phyloP scores from a whole-genome alignment of 2,329 filamentous ascomycete species.

The Botryosphaeria dothidea region DNA sequence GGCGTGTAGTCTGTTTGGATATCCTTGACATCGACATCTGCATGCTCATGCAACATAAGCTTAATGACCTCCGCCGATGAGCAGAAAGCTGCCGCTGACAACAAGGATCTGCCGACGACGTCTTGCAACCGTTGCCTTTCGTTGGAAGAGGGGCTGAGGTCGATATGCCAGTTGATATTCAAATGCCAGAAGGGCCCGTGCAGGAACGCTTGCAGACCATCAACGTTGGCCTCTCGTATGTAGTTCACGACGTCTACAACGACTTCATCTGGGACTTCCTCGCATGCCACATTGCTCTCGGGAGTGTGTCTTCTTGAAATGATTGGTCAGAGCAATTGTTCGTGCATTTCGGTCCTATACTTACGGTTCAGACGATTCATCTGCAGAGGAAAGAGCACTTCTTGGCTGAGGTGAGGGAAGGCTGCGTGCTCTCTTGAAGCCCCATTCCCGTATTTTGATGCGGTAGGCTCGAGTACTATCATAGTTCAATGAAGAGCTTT shows the following conservation, averaged over 20 bases:
- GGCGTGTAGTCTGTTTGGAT: not conserved
- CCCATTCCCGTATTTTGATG: slow-evolving; percentile 14
- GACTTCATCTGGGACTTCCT: not conserved
- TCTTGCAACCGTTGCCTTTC: not conserved
- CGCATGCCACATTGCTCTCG: no score
- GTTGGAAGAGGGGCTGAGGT: not conserved
- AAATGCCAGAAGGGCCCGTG: not conserved
- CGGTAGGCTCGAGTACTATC: slow-evolving; percentile 10
- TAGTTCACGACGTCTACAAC: not conserved
- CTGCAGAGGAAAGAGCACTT: no score
- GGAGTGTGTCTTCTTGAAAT: not conserved
- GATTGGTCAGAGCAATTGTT: not conserved
- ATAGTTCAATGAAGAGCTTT: no score
- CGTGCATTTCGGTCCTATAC: not conserved
- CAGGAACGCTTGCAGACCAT: not conserved
- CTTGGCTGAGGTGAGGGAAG: not conserved
- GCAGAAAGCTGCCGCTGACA: not conserved
- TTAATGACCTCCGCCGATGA: not conserved
- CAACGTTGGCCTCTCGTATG: not conserved
- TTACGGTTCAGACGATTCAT: not conserved
- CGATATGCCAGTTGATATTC: not conserved
- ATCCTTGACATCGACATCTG: not conserved
- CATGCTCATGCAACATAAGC: not conserved
- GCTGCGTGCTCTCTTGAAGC: not conserved
- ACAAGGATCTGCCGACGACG: not conserved